Conservation (phyloP, 768 basidiomycete species). For the Porphyrellus cyaneotinctus region DNA sequence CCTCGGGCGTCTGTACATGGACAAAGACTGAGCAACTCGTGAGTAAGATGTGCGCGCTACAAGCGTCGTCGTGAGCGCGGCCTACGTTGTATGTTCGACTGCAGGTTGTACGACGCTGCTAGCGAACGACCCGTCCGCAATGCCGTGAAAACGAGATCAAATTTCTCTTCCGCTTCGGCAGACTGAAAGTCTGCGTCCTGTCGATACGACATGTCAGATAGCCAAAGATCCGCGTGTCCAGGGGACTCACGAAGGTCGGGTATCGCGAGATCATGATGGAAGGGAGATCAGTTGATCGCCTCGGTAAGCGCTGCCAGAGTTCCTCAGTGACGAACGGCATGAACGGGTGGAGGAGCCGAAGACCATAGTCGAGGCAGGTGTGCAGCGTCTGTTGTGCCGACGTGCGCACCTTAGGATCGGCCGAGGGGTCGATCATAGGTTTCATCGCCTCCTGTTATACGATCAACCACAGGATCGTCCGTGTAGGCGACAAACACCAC, state of each 20-base stretch:
- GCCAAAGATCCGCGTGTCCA: neutral
- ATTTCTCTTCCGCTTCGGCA: conserved; percentile 73
- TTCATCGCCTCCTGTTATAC: conserved; percentile 90
- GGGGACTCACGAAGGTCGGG: conserved; percentile 66
- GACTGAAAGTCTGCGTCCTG: conserved; percentile 64
- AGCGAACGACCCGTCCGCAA: conserved; percentile 51
- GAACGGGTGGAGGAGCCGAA: conserved; percentile 91
- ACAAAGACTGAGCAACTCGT: conserved; percentile 54
- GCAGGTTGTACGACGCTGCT: conserved; percentile 83
- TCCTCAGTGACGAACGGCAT: conserved; percentile 99
- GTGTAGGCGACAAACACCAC: conserved; percentile 26
- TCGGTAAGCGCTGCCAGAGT: conserved; percentile 93
- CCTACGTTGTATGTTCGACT: conserved; percentile 55
- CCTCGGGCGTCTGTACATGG: conserved; percentile 58
- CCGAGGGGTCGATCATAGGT: conserved; percentile 85
- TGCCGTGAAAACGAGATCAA: conserved; percentile 79
- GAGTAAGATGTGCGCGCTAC: neutral
- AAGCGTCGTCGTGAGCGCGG: neutral
- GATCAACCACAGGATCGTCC: neutral
- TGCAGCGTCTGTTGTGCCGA: conserved; percentile 97
- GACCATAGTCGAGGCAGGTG: conserved; percentile 87
- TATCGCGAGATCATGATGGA: conserved; percentile 89
- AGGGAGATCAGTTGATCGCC: conserved; percentile 73
- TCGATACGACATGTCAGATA: neutral
- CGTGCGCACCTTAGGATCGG: conserved; percentile 53